These are phyloP conservation scores for Cladosporium sp. DNA, from an alignment of 2,329 filamentous ascomycete species.

Conservation along the genomic window DNA sequence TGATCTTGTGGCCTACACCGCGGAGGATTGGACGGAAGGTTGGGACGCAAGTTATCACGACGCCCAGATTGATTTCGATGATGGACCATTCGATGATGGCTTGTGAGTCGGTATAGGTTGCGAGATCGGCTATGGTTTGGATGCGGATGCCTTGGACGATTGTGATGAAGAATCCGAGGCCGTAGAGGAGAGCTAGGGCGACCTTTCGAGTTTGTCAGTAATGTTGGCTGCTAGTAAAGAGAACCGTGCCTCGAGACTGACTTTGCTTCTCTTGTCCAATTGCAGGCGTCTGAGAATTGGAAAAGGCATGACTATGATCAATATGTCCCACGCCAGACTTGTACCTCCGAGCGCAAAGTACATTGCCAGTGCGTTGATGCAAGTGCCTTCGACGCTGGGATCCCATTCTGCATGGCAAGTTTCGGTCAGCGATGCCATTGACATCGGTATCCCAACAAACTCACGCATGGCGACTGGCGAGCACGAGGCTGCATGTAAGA, in stretches of 20 bases:
- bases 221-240: background rate
- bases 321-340: conserved; percentile 16
- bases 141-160: conserved; percentile 50
- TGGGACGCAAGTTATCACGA: conserved; percentile 39
- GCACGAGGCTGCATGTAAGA: conserved; percentile 15
- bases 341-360: conserved; percentile 15
- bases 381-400: conserved; percentile 5
- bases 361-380: conserved; percentile 14
- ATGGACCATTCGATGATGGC: conserved; percentile 44
- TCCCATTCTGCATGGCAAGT: conserved; percentile 12
- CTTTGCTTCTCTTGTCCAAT: conserved; percentile 21
- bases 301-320: conserved; percentile 18
- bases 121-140: conserved; percentile 44
- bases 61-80: conserved; percentile 43
- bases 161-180: conserved; percentile 50
- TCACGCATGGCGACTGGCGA: conserved; percentile 14
- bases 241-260: background rate
- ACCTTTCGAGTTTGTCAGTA: conserved; percentile 15
- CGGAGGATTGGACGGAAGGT: conserved; percentile 39
- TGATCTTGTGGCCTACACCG: background rate
- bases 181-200: conserved; percentile 42
- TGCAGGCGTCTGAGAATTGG: conserved; percentile 17
- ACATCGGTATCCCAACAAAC: background rate
- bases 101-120: conserved; percentile 44
- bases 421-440: background rate